Conservation (phyloP, 2,329 filamentous ascomycete species). For the Dothidotthia symphoricarpi region DNA sequence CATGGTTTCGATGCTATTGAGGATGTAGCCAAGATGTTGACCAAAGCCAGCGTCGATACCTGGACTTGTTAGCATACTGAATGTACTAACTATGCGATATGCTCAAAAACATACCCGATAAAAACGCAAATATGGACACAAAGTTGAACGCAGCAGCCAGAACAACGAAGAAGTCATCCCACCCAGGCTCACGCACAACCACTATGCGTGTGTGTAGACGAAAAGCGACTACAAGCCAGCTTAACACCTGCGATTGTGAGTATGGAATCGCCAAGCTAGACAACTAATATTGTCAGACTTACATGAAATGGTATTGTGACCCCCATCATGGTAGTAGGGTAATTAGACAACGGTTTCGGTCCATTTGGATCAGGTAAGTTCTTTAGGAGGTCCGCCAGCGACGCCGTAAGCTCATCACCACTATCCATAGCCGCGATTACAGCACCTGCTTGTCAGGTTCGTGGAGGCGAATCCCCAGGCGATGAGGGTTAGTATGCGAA, state of each 20-base stretch:
- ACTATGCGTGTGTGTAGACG: slow-evolving; percentile 30
- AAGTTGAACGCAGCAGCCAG: slow-evolving; percentile 27
- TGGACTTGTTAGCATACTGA: slow-evolving; percentile 10
- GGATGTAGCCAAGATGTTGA: slow-evolving; percentile 25
- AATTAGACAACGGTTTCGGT: slow-evolving; percentile 22
- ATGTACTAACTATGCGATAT: background rate
- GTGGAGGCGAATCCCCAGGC: too few relatives aligned
- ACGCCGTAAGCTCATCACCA: slow-evolving; percentile 11
- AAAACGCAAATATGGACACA: slow-evolving; percentile 18
- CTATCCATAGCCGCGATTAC: background rate
- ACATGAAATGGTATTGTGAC: slow-evolving; percentile 32
- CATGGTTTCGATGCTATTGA: slow-evolving; percentile 9
- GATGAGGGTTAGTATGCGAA: too few relatives aligned
- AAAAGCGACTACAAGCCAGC: slow-evolving; percentile 25
- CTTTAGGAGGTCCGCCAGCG: slow-evolving; percentile 18
- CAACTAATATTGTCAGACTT: background rate
- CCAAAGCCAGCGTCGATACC: slow-evolving; percentile 31
- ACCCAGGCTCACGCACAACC: slow-evolving; percentile 30
- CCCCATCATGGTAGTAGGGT: slow-evolving; percentile 23
- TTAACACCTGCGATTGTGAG: slow-evolving; percentile 21
- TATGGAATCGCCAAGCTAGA: background rate
- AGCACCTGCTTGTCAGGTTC: too few relatives aligned
- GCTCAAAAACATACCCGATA: slow-evolving; percentile 15
- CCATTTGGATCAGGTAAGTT: slow-evolving; percentile 26
- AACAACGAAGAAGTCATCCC: slow-evolving; percentile 37